Evolutionary conservation across 2,329 filamentous ascomycete species (phyloP), one percentile per base, ranked within the genome.

Genomic region (Penicillium nordicum): DNA sequence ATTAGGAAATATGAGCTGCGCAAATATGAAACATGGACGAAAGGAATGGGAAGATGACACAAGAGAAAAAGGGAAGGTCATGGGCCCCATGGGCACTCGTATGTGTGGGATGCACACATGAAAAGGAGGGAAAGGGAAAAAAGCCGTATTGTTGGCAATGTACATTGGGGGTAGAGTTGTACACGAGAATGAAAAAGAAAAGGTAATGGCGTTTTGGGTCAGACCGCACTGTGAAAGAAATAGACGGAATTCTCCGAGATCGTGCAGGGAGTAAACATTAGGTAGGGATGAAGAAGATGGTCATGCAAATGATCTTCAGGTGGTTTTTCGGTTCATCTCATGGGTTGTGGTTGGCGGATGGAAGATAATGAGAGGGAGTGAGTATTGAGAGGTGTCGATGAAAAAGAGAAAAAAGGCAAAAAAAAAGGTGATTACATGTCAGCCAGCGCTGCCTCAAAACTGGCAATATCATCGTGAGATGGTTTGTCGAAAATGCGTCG

Each of bases 401-500:
- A 37, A 40, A 52, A 34, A 27, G 21, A 40, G 37, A 52, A 34
- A 27, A 44, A 47, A 50, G 36, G 29, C 9, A 11, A 5, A 12
- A 30, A 41, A 25, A 30, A 48, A n/a, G 38, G 21, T 18, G 25
- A 42, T 37, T 46, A 63, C 61, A 62, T 63, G 47, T 68, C 64
- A 37, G 63, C 62, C 50, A 66, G 63, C 27, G 60, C 65, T 59
- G 67, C 58, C 46, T 67, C 65, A 52, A 70, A 67, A 47, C 59
- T 61, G 54, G 72, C 64, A 62, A 72, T 43, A 60, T 71, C 60
- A 59, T 72, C 63, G 62, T 67, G 62, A 46, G 69, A 62, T 29
- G 76, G 71, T 57, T 75, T 74, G 50, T 76, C 68, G 57, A 80
- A 80, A 23, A 80, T 79, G 54, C 76, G 75, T 64, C 77, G 77